These are phyloP conservation scores for Cryphonectria carpinicola DNA, from an alignment of 2,329 filamentous ascomycete genomes.

Conservation along the genomic window DNA sequence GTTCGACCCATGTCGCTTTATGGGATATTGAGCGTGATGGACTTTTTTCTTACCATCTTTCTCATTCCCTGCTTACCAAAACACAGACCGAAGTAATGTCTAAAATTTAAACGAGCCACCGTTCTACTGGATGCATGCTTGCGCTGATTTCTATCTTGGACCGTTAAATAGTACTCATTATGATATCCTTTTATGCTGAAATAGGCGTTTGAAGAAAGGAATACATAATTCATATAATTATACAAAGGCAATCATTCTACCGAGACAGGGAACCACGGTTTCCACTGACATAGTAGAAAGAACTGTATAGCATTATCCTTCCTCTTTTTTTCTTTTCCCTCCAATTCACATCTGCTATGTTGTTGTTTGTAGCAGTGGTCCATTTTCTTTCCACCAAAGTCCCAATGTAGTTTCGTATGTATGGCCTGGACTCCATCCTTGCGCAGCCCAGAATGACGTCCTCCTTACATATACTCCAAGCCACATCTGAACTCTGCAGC, in stretches of 20 bases:
- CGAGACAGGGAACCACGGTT: background rate
- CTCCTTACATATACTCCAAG: background rate
- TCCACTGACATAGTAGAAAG: background rate
- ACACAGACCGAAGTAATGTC: background rate
- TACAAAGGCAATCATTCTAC: background rate
- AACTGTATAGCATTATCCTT: no score
- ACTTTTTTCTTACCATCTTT: background rate
- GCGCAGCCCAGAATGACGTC: background rate
- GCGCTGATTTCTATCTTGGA: background rate
- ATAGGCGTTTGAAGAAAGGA: background rate
- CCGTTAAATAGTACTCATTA: background rate
- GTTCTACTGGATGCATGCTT: background rate
- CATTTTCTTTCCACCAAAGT: background rate
- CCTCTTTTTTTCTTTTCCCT: no score
- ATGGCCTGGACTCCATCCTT: background rate
- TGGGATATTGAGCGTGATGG: background rate
- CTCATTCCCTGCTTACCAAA: background rate
- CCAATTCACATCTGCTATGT: no score
- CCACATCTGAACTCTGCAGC: background rate
- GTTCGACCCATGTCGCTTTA: background rate
- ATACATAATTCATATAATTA: no score
- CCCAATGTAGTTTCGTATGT: background rate
- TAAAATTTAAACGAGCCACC: background rate
- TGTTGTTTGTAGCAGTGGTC: background rate
- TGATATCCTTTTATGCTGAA: background rate